Evolutionary conservation across 2,329 filamentous ascomycete species (phyloP).

Genomic region (Colletotrichum paranaense): DNA sequence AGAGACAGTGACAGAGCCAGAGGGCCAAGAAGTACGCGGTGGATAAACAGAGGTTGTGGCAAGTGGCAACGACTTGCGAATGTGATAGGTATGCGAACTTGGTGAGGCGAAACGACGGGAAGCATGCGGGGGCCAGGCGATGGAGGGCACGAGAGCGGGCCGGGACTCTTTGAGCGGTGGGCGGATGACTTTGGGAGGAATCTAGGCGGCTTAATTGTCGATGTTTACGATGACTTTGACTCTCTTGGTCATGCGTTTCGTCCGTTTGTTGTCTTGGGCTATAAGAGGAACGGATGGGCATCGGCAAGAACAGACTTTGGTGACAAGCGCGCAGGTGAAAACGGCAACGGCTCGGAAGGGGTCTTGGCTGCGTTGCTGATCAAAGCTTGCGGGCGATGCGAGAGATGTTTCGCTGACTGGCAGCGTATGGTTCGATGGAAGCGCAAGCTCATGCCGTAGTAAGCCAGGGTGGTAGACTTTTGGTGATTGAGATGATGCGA

Average conservation of each 20-base stretch:
- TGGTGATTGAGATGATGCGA: not conserved
- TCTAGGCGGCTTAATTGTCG: not conserved
- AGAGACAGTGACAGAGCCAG: not conserved
- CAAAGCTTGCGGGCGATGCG: not conserved
- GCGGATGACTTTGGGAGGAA: not conserved
- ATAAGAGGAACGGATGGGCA: not conserved
- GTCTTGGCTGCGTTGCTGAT: not conserved
- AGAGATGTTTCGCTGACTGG: not conserved
- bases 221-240: not conserved
- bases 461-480: not conserved
- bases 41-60: not conserved
- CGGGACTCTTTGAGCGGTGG: not conserved
- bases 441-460: not conserved
- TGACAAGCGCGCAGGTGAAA: conserved; percentile 10
- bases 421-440: not conserved
- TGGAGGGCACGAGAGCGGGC: not conserved
- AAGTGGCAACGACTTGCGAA: not conserved
- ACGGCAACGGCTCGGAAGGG: conserved; percentile 1
- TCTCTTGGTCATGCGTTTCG: not conserved
- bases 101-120: not conserved
- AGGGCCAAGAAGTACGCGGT: not conserved
- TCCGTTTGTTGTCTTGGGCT: not conserved
- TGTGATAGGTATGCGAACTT: not conserved
- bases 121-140: not conserved
- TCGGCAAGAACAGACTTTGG: conserved; percentile 22